Conservation (phyloP, 2,329 filamentous ascomycete species). For the Colletotrichum sp. region DNA sequence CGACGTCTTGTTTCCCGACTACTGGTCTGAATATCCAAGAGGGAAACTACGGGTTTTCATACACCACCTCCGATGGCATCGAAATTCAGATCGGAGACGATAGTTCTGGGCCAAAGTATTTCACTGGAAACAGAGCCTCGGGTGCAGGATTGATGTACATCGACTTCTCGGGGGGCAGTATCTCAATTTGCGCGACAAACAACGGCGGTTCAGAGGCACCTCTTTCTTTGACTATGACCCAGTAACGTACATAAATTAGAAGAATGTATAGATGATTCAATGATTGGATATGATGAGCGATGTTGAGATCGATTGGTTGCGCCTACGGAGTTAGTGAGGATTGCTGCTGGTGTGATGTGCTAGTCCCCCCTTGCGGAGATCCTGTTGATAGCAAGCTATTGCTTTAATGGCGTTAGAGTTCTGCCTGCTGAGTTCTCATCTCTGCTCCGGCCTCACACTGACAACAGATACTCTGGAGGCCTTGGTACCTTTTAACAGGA, state of each 20-base stretch:
- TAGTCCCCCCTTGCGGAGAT: background rate
- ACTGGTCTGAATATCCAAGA: background rate
- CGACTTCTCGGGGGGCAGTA: background rate
- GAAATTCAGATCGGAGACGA: background rate
- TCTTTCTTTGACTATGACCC: background rate
- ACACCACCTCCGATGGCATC: background rate
- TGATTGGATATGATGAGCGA: background rate
- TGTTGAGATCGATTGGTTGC: background rate
- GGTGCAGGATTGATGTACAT: background rate
- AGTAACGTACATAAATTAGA: background rate
- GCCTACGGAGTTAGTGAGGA: background rate
- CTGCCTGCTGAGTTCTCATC: too few relatives aligned
- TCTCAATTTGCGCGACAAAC: background rate
- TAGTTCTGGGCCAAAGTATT: background rate
- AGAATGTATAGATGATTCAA: background rate
- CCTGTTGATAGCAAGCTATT: background rate
- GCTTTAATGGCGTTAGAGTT: too few relatives aligned
- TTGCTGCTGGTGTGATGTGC: background rate
- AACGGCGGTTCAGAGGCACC: background rate
- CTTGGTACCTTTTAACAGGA: too few relatives aligned
- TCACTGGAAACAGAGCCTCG: background rate
- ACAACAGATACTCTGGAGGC: too few relatives aligned
- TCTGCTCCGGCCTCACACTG: too few relatives aligned
- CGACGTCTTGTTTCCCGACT: background rate
- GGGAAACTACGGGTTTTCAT: background rate